phyloP scores from a whole-genome alignment of 2,329 filamentous ascomycete genomes.

The Beauveria bassiana region DNA sequence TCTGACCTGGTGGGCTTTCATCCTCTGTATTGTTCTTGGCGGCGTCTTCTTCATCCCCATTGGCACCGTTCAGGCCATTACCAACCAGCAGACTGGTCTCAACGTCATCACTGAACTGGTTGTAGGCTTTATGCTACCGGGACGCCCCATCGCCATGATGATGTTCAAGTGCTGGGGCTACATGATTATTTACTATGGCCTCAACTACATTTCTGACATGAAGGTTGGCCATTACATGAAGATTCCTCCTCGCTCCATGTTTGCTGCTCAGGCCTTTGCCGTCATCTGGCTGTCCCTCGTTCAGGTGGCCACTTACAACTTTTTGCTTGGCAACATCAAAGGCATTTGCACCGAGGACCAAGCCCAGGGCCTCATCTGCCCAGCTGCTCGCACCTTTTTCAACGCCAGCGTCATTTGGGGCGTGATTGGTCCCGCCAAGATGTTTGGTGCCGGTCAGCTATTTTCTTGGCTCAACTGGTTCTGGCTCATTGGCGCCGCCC shows the following conservation, averaged over 20 bases:
- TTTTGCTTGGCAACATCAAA: constrained; percentile 38
- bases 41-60: constrained; percentile 34
- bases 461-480: constrained; percentile 46
- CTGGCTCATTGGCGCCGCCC: constrained; percentile 43
- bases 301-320: constrained; percentile 31
- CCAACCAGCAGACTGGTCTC: constrained; percentile 39
- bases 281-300: constrained; percentile 32
- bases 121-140: constrained; percentile 40
- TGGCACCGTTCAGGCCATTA: constrained; percentile 40
- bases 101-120: constrained; percentile 43
- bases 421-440: constrained; percentile 38
- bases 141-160: constrained; percentile 42
- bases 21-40: constrained; percentile 33
- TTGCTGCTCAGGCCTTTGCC: constrained; percentile 36
- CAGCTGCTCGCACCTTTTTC: constrained; percentile 51
- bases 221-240: constrained; percentile 49
- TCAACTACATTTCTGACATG: constrained; percentile 40
- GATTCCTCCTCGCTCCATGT: constrained; percentile 42
- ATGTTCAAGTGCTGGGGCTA: constrained; percentile 41
- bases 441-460: constrained; percentile 28
- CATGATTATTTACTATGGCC: constrained; percentile 38
- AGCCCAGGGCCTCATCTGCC: constrained; percentile 45
- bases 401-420: constrained; percentile 55
- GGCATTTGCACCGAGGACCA: constrained; percentile 44
- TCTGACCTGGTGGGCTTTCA: constrained; percentile 36